Evolutionary conservation across 1,284 basidiomycete genomes (phyloP), one percentile per base, ranked within the genome.

Genomic region (Cryptococcus neoformans): DNA sequence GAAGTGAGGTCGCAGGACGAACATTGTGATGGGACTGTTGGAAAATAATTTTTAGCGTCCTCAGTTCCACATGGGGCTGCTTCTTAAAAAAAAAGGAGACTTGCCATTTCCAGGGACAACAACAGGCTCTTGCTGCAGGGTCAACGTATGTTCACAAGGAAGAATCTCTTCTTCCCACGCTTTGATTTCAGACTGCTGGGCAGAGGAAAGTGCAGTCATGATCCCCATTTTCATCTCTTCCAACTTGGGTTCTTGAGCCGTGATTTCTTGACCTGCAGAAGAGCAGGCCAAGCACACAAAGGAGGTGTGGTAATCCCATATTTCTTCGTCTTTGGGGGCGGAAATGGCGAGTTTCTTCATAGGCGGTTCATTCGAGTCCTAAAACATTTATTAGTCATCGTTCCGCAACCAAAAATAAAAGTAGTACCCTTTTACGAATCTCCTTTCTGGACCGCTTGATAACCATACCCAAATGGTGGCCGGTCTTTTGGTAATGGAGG

Each of bases 121-220:
- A 16, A 71, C 60, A 2, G 72, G 80, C 3, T 81, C 75, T 72
- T 93, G 94, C 51, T 89, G 80, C 0, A 99, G 81, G 11, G 84
- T 85, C 8, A 89, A 79, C 0, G 92, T 90, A 69, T 99, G 95
- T 69, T 91, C 86, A 80, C 95, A 99, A 3, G 90, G 78, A 0
- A 82, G 70, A 37, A 97, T 88, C 71, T 98, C 95, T 76, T 98
- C 93, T 71, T 96, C 92, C 95, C 96, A 99, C 1, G 94, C 90
- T 76, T 97, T 89, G 56, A 99, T 90, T 71, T 98, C 93, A 1
- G 87, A 90, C 70, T 93, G 89, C 53, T 92, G 89, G 0, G 91
- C 88, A 0, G 92, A 95, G 0, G 92, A 92, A 65, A 92, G 81
- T 0, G 92, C 87, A 1, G 82, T 81, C 84, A 96, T 87, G 55